phyloP scores from a whole-genome alignment of 495 filamentous ascomycete species.

The Penicillium paradoxum region DNA sequence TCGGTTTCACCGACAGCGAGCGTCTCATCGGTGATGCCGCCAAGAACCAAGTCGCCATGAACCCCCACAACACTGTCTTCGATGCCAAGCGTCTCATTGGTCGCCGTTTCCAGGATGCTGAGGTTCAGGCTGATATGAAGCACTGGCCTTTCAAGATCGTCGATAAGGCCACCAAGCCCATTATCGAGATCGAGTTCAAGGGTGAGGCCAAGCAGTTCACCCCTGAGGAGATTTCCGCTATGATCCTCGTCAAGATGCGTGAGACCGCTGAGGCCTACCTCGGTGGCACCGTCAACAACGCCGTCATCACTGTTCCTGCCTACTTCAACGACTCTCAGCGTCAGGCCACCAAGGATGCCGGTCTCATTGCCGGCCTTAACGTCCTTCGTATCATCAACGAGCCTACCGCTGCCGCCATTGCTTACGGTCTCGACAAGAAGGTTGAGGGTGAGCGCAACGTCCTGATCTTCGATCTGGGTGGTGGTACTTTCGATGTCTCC shows the following conservation, averaged over 20 bases:
- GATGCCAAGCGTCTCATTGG: constrained; percentile 98
- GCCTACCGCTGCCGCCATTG: constrained; percentile 91
- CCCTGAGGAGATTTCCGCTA: constrained; percentile 80
- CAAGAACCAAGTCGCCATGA: constrained; percentile 99
- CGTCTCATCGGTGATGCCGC: constrained; percentile 97
- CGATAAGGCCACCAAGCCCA: constrained; percentile 82
- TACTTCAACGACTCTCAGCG: constrained; percentile 99
- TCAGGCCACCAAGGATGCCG: constrained; percentile 96
- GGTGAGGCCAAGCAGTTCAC: constrained; percentile 93
- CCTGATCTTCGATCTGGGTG: constrained; percentile 98
- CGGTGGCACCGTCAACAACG: constrained; percentile 87
- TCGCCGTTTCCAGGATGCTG: constrained; percentile 87
- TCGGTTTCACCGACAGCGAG: constrained; percentile 97
- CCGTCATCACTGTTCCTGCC: constrained; percentile 92
- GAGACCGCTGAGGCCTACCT: constrained; percentile 87
- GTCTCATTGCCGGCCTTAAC: constrained; percentile 91
- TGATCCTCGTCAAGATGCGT: constrained; percentile 89
- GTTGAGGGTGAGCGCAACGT: constrained; percentile 95
- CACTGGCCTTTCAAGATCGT: constrained; percentile 98
- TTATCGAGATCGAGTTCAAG: constrained; percentile 94
- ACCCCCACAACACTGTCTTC: constrained; percentile 96
- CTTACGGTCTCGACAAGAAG: constrained; percentile 98
- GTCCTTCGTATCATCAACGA: constrained; percentile 97
- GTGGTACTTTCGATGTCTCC: constrained; percentile 99
- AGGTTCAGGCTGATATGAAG: constrained; percentile 96